Evolutionary conservation across 495 filamentous ascomycete species (phyloP), one percentile per base, ranked within the genome.

Genomic region (Podospora pseudoanserina): DNA sequence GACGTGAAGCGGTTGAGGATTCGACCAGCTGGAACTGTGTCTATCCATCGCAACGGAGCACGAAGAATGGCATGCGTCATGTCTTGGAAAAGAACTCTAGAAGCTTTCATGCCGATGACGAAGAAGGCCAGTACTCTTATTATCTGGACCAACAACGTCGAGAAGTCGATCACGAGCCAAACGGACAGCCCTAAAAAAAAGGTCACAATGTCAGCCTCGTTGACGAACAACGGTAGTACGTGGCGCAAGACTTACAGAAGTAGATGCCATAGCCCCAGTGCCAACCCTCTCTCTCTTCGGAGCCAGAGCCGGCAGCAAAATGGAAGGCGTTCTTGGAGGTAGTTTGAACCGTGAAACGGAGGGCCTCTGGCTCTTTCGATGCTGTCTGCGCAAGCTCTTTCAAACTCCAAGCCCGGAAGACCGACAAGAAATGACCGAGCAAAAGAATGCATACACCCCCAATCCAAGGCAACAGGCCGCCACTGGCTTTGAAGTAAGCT

Each of bases 401-500:
- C 39, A 75, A 60, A 56, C 75, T 73, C 73, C 73, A 74, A 0
- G 68, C 70, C 53, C 81, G 72, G 23, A 68, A 70, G 54, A 72
- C 54, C 64, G 82, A 68, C 3, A 87, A 34, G 11, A 70, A 65
- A 72, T 87, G 80, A 65, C 85, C 79, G 16, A 75, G 19, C 5
- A 79, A 60, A 66, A 86, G 86, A 2, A 80, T 64, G 11, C 77
- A 54, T 13, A 88, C 57, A 3, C 83, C 78, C 0, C 84, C 63
- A 2, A 75, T 39, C 88, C 88, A 91, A 60, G 83, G 82, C 54
- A 77, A 70, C 19, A 78, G 74, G 1, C 88, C 88, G 57, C 88
- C 89, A 72, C 82, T 84, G 0, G 84, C 79, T 18, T 78, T 80
- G 26, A 91, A 72, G 67, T 91, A 92, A 7, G 82, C 78, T 27